Percentiles rank a stretch among this genome's conserved stretches.
phyloP scores from a whole-genome alignment of 1,139 yeast species.

The Blastobotrys illinoisensis region DNA sequence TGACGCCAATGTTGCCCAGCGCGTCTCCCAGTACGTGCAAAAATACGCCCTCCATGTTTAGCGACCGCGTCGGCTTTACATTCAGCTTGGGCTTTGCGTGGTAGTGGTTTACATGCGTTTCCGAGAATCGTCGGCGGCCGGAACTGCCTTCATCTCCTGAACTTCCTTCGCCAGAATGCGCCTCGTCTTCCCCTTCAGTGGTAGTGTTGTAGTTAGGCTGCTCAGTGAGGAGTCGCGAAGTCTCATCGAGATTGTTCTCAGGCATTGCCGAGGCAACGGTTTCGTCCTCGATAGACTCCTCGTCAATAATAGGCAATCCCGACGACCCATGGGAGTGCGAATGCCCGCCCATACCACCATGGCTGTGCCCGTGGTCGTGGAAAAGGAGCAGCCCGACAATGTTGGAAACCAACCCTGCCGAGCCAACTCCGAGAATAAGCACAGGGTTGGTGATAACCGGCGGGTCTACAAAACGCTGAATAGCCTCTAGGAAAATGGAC shows the following conservation, averaged over 20 bases:
- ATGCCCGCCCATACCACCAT: slow-evolving; percentile 29
- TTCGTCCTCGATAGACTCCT: neutral
- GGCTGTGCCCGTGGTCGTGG: slow-evolving; percentile 84
- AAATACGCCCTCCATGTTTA: slow-evolving; percentile 97
- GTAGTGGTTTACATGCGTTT: slow-evolving; percentile 32
- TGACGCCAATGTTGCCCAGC: slow-evolving; percentile 91
- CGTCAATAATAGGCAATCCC: slow-evolving; percentile 3
- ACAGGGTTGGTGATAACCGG: slow-evolving; percentile 74
- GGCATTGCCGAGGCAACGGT: slow-evolving; percentile 25
- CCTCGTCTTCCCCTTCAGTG: neutral
- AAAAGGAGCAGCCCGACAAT: slow-evolving; percentile 77
- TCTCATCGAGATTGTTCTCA: slow-evolving; percentile 20
- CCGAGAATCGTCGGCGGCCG: neutral
- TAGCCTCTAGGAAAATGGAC: slow-evolving; percentile 86
- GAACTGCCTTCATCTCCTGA: neutral
- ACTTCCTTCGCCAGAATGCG: neutral
- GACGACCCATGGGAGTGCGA: slow-evolving; percentile 7
- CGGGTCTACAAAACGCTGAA: slow-evolving; percentile 81
- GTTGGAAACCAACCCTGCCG: slow-evolving; percentile 77
- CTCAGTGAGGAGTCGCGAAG: neutral
- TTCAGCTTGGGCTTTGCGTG: slow-evolving; percentile 34
- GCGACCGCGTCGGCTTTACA: slow-evolving; percentile 40
- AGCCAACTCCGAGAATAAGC: slow-evolving; percentile 74
- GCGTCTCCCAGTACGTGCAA: slow-evolving; percentile 96
- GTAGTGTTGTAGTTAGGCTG: neutral